Evolutionary conservation across 805 yeast species (phyloP).

Genomic region (Pichia rugopelliculosa): DNA sequence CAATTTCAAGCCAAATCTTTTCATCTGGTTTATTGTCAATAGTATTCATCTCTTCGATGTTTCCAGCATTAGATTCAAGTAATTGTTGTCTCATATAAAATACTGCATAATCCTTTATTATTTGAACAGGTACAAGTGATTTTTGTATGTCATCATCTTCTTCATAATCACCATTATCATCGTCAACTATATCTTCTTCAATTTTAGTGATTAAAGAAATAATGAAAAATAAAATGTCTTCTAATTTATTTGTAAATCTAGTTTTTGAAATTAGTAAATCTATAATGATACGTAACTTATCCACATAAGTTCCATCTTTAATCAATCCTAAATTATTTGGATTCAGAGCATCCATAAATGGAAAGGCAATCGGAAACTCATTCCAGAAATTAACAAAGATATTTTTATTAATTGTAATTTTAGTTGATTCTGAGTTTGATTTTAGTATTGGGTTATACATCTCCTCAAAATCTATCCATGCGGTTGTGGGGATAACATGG

Average conservation of each 20-base stretch:
- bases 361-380: constrained; percentile 7
- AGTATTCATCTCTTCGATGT: neutral
- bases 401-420: neutral
- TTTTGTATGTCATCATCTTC: neutral
- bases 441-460: neutral
- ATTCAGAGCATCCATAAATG: constrained; percentile 7
- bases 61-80: neutral
- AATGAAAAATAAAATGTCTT: constrained; percentile 3
- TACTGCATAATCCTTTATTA: constrained; percentile 4
- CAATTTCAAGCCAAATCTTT: neutral
- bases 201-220: constrained; percentile 2
- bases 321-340: constrained; percentile 5
- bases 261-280: constrained; percentile 9
- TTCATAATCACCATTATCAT: neutral
- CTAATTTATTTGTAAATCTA: constrained; percentile 3
- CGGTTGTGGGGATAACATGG: constrained; percentile 6
- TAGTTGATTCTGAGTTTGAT: neutral
- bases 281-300: constrained; percentile 11
- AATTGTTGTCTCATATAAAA: neutral
- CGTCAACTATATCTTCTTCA: constrained; percentile 2
- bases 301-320: constrained; percentile 7
- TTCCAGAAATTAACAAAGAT: constrained; percentile 6
- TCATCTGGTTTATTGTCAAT: neutral
- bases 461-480: constrained; percentile 6
- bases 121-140: constrained; percentile 2